Evolutionary conservation across 441 rosid genomes (phyloP), one percentile per base, ranked within the genome.

Genomic region (Codiaeum variegatum): DNA sequence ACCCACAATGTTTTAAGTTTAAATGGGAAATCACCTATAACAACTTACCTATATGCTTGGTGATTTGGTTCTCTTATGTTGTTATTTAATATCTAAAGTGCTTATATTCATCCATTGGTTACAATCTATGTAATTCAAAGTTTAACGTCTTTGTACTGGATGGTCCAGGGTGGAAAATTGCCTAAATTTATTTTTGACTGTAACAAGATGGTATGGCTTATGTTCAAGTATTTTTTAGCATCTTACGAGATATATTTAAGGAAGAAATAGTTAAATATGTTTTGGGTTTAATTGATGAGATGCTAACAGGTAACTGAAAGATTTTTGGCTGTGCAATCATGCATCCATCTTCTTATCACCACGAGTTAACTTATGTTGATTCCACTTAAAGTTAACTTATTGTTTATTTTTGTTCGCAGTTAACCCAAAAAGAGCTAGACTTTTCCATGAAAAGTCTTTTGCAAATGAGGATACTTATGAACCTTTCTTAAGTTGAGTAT

Each of bases 261-360:
- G 99, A 93, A 82, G 99, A 96, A 77, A 96, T 97, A 1, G 94
- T 96, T 66, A 98, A 96, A 81, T 93, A 96, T 93, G 94, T 96
- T 73, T 83, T 96, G 82, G 97, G 96, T 74, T 84, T 93, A 79
- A 82, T 91, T 81, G 97, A 91, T 85, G 97, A 96, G 79, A 87
- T 96, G 94, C 90, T 96, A 60, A 75, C 93, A 78, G 98, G 98
- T 91, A 83, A 38, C 15, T 56, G 56, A 72, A 76, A 54, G 34
- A 58, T 29, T 67, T 62, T 59, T 61, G 56, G 31, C 56, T 42
- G 69, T 61, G 3, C 38, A 36, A 4, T 71, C 52, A 3, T 61
- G 3, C 38, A 36, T 1, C 70, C 52, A 3, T 15, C n/a, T 26
- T 71, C 12, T 62, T 54, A 10, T 8, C 23, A 15, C 60, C n/a